Percentiles rank a stretch among this genome's conserved stretches.
Conservation (phyloP, 768 basidiomycete species). For the Suillus subluteus region DNA sequence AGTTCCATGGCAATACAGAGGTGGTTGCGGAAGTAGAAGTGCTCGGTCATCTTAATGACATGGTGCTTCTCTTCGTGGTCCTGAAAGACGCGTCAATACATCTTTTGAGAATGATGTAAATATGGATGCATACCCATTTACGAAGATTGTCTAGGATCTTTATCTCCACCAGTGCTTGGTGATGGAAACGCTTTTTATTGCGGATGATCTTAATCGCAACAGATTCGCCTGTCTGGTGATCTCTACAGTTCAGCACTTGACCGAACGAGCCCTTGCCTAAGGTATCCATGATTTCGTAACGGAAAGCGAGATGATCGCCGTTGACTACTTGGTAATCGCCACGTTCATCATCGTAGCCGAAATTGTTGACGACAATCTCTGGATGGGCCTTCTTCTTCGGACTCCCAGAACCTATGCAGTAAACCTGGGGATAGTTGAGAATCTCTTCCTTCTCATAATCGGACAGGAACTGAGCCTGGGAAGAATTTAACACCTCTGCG, state of each 20-base stretch:
- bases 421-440: slow-evolving; percentile 82
- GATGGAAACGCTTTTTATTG: slow-evolving; percentile 98
- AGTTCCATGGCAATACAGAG: slow-evolving; percentile 98
- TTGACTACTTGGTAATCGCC: slow-evolving; percentile 93
- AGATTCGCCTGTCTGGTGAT: slow-evolving; percentile 93
- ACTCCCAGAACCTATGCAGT: slow-evolving; percentile 77
- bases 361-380: slow-evolving; percentile 80
- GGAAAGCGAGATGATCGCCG: slow-evolving; percentile 92
- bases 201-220: slow-evolving; percentile 99
- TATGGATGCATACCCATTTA: slow-evolving; percentile 78
- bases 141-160: slow-evolving; percentile 95
- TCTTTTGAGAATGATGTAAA: neutral
- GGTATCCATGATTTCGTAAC: slow-evolving; percentile 92
- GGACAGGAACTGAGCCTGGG: slow-evolving; percentile 73
- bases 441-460: slow-evolving; percentile 92
- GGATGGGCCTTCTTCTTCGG: slow-evolving; percentile 82
- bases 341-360: slow-evolving; percentile 96
- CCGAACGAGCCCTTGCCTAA: slow-evolving; percentile 99
- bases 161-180: slow-evolving; percentile 98
- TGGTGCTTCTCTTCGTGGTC: slow-evolving; percentile 96
- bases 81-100: slow-evolving; percentile 42
- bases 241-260: slow-evolving; percentile 93
- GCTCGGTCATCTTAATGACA: slow-evolving; percentile 97
- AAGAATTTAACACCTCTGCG: slow-evolving; percentile 67
- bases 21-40: slow-evolving; percentile 97